Conservation (phyloP, 2,329 filamentous ascomycete species). For the Fusarium chaquense region DNA sequence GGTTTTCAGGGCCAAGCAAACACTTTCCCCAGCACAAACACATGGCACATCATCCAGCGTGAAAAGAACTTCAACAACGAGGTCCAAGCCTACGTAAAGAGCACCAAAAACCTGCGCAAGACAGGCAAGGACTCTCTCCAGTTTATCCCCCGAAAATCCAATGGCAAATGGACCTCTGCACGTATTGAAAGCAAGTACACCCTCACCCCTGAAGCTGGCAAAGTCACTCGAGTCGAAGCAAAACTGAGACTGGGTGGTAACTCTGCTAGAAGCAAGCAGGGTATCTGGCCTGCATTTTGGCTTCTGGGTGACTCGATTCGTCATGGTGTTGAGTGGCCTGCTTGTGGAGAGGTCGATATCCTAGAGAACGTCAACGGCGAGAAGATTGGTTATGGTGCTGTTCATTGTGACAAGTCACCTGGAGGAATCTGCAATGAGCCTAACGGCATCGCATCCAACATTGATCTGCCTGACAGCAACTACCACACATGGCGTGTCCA, state of each 20-base stretch:
- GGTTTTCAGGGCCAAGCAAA: conserved; percentile 56
- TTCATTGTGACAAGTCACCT: conserved; percentile 62
- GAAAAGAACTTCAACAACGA: conserved; percentile 65
- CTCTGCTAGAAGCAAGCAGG: conserved; percentile 59
- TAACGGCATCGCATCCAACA: conserved; percentile 54
- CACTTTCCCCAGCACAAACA: conserved; percentile 49
- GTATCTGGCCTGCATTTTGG: conserved; percentile 72
- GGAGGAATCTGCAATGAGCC: conserved; percentile 67
- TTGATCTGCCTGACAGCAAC: conserved; percentile 53
- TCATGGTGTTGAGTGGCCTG: conserved; percentile 63
- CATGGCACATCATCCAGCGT: conserved; percentile 58
- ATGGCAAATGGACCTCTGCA: conserved; percentile 64
- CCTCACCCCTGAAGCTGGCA: conserved; percentile 60
- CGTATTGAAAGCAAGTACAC: conserved; percentile 64
- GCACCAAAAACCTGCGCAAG: conserved; percentile 62
- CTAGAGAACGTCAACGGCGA: conserved; percentile 67
- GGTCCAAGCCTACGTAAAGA: conserved; percentile 61
- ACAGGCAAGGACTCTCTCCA: conserved; percentile 64
- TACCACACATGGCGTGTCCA: conserved; percentile 65
- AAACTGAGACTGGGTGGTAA: conserved; percentile 61
- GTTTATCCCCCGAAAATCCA: conserved; percentile 59
- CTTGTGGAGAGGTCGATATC: conserved; percentile 68
- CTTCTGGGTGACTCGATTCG: conserved; percentile 64
- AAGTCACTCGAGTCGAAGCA: conserved; percentile 61
- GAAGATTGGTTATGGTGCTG: conserved; percentile 60